Percentiles rank a stretch among this genome's conserved stretches.
Evolutionary conservation across 176 grass and related monocot species (phyloP).

Genomic region (Phoenix roebelenii): DNA sequence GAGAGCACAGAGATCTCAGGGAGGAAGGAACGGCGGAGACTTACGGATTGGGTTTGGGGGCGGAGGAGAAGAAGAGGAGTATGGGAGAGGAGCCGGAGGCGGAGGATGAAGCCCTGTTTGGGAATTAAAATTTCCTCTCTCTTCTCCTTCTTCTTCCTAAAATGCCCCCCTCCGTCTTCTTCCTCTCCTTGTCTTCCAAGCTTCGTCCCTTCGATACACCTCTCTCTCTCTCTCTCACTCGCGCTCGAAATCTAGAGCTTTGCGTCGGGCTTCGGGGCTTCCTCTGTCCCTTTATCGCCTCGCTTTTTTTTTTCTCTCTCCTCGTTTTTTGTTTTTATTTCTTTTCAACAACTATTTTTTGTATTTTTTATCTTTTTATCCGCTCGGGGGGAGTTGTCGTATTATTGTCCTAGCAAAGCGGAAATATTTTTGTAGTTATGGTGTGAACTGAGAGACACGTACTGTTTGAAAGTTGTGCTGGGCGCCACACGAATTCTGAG

Average conservation of each 20-base stretch:
- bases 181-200: neutral
- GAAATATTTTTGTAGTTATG: too few species aligned
- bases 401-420: too few species aligned
- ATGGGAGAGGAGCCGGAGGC: neutral
- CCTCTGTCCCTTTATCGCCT: neutral
- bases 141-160: neutral
- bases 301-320: neutral
- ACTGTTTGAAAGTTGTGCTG: too few species aligned
- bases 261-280: constrained; percentile 9
- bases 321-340: neutral
- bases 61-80: neutral
- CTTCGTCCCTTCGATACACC: neutral
- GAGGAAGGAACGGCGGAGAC: neutral
- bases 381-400: too few species aligned
- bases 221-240: neutral
- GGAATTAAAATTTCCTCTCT: constrained; percentile 7
- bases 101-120: neutral
- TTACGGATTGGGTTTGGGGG: neutral
- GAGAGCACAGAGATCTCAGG: neutral
- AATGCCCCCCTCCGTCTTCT: neutral
- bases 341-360: neutral
- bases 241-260: constrained; percentile 24
- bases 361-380: neutral
- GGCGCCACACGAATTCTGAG: too few species aligned
- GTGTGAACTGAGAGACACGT: too few species aligned